A percentile compares a stretch with the other conserved stretches of the same genome.
Evolutionary conservation across 2,329 filamentous ascomycete species (phyloP).

Genomic region (Emergomyces pasteurianus): DNA sequence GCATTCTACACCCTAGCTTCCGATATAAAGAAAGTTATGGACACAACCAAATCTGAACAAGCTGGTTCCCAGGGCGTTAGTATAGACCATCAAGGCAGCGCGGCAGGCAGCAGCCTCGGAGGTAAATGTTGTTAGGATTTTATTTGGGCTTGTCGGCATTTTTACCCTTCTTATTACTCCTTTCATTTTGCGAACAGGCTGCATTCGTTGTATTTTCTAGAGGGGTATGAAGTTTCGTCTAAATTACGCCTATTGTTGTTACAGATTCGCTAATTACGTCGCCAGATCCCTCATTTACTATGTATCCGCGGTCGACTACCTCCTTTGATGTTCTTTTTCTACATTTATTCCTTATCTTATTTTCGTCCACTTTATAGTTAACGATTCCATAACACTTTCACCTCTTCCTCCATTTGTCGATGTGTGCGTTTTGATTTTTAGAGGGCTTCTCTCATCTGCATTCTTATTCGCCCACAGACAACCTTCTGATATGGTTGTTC

Average conservation of each 20-base stretch:
- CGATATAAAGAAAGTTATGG: constrained; percentile 98
- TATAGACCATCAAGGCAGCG: constrained; percentile 51
- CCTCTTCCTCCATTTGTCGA: constrained; percentile 5
- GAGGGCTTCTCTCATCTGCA: constrained; percentile 11
- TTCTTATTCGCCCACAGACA: constrained; percentile 2
- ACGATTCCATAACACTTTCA: constrained; percentile 3
- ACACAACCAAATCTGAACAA: constrained; percentile 70
- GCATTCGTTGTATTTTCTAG: background rate
- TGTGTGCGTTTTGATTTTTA: constrained; percentile 8
- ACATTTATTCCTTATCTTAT: background rate
- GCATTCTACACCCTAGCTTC: constrained; percentile 91
- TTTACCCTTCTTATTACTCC: background rate
- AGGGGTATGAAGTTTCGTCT: background rate
- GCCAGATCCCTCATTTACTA: background rate
- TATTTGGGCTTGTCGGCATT: background rate
- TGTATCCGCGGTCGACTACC: background rate
- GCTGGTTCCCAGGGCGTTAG: constrained; percentile 50
- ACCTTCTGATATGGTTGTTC: background rate
- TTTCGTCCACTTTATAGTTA: background rate
- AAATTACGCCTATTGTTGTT: background rate
- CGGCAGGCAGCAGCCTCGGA: constrained; percentile 37
- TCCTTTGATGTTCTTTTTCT: background rate
- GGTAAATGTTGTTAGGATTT: constrained; percentile 65
- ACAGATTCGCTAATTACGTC: background rate
- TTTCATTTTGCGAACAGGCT: background rate